Evolutionary conservation across 257 asterid genomes (phyloP), one percentile per base, ranked within the genome.

Genomic region (Solanum pimpinellifolium): DNA sequence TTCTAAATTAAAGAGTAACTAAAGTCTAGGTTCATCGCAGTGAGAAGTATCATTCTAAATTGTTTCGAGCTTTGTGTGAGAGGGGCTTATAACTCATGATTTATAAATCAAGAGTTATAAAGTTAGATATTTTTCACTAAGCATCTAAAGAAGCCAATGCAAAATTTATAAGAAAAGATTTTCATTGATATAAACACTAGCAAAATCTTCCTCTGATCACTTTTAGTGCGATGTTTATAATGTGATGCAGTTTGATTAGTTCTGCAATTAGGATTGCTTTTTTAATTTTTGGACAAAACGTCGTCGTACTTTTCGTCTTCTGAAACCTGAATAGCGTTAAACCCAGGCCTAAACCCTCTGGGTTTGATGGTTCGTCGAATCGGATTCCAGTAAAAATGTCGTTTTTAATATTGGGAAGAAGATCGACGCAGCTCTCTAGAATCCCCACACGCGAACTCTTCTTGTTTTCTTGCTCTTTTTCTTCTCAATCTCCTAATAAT

Each of bases 361-460:
- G 4, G 77, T 15, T 70, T 15, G n/a, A 16, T 31, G 56, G 46
- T 52, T 66, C 87, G 11, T 31, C 83, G 72, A 85, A 18, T 74
- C 69, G 11, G 27, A 47, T 47, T 52, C 0, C n/a, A 16, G 13
- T 11, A 41, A 47, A 66, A 70, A 95, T 95, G 98, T 75, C 92
- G 56, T 92, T 89, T 86, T 90, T 90, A 23, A 31, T 93, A 11
- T 90, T 93, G 86, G 87, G 88, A 77, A 81, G 39, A 78, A 88
- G 78, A 87, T 89, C 93, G 83, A 70, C 62, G 6, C 86, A 41
- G 14, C 29, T 23, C 1, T 42, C 70, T 74, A 89, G 47, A 47
- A 89, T 69, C 65, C 88, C 86, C 65, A 13, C 66, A 75, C 88
- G 82, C 83, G 83, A 76, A 88, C 77, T 87, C 83, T 88, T 81